Base-by-base conservation (phyloP, 2,329 filamentous ascomycete species). In the Cordyceps tenuipes region DNA sequence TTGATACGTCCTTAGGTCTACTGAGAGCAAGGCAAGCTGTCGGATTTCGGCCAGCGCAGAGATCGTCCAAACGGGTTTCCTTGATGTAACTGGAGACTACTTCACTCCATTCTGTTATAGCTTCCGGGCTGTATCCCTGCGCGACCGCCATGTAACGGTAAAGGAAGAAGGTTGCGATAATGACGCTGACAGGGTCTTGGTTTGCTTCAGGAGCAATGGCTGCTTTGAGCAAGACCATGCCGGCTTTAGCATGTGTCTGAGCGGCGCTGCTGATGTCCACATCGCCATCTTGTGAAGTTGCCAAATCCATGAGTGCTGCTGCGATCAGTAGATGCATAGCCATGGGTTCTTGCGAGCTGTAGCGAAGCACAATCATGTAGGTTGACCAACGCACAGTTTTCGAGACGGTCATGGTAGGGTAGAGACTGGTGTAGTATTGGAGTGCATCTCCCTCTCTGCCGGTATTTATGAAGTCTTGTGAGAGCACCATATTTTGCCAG, bases 321-420 rank as follows among this genome's bases (percentile, higher is more conserved):
- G 57, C 57, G 8, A 59, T 51, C 5, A 59, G 47, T 6, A 59
- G 29, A 46, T 59, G 57, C 57, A 59, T 59, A 3, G 41, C 44
- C 39, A 59, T 17, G n/a, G 57, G 57, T 9, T 53, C 57, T 36
- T 59, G 57, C 3, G 57, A 53, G 17, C 43, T 46, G 4, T 44
- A 15, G 3, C 19, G 48, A 26, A 59, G 49, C 26, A 59, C 46
- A 23, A 59, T 59, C 41, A 29, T 53, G 17, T 52, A 59, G 17
- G 21, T 59, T 8, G 57, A 31, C 57, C 57, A 59, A 21, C 41
- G 51, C 6, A 59, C 48, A 17, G 34, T 46, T 19, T 59, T 59
- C 8, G 57, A 52, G 13, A 53, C 36, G 8, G 48, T 53, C 57
- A 59, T 59, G 36, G 57, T 47, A 9, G 57, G 57, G 36, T 59